A percentile compares a stretch with the other conserved stretches of the same genome.
Evolutionary conservation across 768 basidiomycete species (phyloP).

Genomic region (Cyclocybe aegerita): DNA sequence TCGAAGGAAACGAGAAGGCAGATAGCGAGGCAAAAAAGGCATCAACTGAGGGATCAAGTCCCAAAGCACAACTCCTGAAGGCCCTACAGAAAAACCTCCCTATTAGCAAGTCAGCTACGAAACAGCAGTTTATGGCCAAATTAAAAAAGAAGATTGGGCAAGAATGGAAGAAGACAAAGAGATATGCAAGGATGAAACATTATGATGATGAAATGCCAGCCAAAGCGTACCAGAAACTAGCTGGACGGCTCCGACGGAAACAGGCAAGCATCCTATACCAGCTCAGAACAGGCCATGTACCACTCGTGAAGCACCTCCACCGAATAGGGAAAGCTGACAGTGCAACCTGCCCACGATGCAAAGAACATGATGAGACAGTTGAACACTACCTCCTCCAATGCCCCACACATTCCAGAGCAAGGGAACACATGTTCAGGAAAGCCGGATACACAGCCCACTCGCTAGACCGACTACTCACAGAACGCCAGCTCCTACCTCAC

Average conservation of each 20-base stretch:
- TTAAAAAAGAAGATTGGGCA: conserved; percentile 10
- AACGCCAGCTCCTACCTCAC: neutral
- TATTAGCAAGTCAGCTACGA: conserved; percentile 5
- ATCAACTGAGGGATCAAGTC: neutral
- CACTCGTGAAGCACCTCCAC: conserved; percentile 28
- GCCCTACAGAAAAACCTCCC: conserved; percentile 1
- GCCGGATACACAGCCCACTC: neutral
- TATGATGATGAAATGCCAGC: conserved; percentile 14
- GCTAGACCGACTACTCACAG: neutral
- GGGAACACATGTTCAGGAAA: neutral
- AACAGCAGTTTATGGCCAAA: conserved; percentile 10
- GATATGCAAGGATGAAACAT: conserved; percentile 2
- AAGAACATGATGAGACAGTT: conserved; percentile 20
- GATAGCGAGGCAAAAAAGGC: conserved; percentile 12
- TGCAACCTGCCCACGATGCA: conserved; percentile 26
- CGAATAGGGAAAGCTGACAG: conserved; percentile 20
- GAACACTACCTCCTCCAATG: conserved; percentile 27
- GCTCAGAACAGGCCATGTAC: conserved; percentile 28
- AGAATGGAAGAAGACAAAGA: conserved; percentile 5
- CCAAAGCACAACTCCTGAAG: neutral
- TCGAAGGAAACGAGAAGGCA: conserved; percentile 8
- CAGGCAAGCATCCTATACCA: conserved; percentile 25
- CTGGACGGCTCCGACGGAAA: conserved; percentile 5
- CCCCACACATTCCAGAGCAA: neutral
- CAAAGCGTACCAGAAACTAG: conserved; percentile 9